Percentiles rank a stretch among this genome's conserved stretches.
phyloP scores from a whole-genome alignment of 2,329 filamentous ascomycete species.

The Aspergillus sp. region DNA sequence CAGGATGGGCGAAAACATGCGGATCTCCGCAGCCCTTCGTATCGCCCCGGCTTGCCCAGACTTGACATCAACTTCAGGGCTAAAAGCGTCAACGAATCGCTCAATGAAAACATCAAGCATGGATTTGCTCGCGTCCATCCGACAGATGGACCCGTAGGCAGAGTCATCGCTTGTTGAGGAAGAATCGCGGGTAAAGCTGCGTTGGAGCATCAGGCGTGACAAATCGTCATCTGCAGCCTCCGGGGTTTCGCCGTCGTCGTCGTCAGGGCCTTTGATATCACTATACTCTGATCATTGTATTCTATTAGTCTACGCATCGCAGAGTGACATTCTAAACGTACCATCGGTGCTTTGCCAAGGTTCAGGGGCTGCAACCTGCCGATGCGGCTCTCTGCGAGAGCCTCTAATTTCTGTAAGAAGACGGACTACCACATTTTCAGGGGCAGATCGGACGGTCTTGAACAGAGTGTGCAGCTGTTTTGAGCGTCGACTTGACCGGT shows the following conservation, averaged over 20 bases:
- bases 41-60: slow-evolving; percentile 37
- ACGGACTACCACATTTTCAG: slow-evolving; percentile 31
- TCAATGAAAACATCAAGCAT: slow-evolving; percentile 38
- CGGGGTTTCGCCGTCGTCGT: background rate
- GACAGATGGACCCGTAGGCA: slow-evolving; percentile 21
- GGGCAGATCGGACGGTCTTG: slow-evolving; percentile 34
- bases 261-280: slow-evolving; percentile 14
- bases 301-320: background rate
- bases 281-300: background rate
- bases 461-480: slow-evolving; percentile 35
- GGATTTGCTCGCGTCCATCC: slow-evolving; percentile 24
- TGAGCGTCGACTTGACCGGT: slow-evolving; percentile 26
- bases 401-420: slow-evolving; percentile 31
- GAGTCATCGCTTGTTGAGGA: slow-evolving; percentile 27
- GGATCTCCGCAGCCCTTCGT: slow-evolving; percentile 37
- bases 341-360: slow-evolving; percentile 28
- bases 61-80: slow-evolving; percentile 36
- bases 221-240: slow-evolving; percentile 1
- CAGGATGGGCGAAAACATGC: slow-evolving; percentile 42
- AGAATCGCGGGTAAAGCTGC: slow-evolving; percentile 10
- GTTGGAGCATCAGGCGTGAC: background rate
- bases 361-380: slow-evolving; percentile 17
- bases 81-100: slow-evolving; percentile 42
- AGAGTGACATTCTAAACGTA: slow-evolving; percentile 5
- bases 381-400: slow-evolving; percentile 20